phyloP scores from a whole-genome alignment of 768 basidiomycete genomes.

The Suillus variegatus region DNA sequence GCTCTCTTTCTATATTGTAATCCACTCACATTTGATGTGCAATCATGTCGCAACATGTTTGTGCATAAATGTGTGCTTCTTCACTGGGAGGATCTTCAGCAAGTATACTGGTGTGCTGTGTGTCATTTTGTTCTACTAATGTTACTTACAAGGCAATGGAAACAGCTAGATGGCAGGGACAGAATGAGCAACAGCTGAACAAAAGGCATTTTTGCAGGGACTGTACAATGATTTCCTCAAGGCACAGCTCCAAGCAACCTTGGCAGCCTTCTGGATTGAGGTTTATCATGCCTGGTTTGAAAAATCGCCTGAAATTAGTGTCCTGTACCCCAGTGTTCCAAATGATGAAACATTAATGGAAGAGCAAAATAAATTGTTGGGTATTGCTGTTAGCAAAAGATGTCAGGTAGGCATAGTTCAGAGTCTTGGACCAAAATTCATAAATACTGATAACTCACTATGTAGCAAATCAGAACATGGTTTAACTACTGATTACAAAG shows the following conservation, averaged over 20 bases:
- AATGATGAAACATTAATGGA: background rate
- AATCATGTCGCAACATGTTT: too few relatives aligned
- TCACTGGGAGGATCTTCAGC: too few relatives aligned
- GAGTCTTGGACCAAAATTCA: background rate
- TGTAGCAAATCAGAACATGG: background rate
- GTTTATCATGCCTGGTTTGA: background rate
- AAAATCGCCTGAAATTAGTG: background rate
- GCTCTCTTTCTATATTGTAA: too few relatives aligned
- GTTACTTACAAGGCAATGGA: background rate
- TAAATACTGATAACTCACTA: background rate
- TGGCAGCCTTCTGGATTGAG: background rate
- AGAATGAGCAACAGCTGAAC: background rate
- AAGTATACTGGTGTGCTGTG: too few relatives aligned
- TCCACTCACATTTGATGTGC: too few relatives aligned
- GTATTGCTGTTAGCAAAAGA: background rate
- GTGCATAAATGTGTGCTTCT: too few relatives aligned
- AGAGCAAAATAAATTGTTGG: background rate
- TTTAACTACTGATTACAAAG: background rate
- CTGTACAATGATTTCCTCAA: background rate
- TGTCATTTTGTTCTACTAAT: background rate
- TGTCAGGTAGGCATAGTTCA: background rate
- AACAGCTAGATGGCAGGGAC: background rate
- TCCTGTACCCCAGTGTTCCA: background rate
- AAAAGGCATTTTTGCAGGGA: background rate
- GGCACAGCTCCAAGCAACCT: background rate